Conservation (phyloP, 805 yeast genomes). For the Jamesozyma gamospora region DNA sequence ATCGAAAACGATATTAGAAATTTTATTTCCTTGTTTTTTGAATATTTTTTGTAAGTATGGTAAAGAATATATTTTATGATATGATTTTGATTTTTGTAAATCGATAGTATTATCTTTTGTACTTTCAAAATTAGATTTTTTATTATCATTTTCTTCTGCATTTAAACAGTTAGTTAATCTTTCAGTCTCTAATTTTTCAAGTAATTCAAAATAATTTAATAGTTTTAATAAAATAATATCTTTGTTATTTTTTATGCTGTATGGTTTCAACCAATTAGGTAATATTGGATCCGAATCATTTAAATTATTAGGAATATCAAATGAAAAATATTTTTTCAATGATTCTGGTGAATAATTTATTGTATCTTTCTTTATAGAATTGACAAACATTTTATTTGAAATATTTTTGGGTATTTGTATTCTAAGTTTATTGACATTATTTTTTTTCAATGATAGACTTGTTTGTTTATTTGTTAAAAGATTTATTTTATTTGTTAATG, state of each 20-base stretch:
- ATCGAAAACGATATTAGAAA: too few relatives aligned
- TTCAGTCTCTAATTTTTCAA: conserved; percentile 28
- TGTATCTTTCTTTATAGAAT: conserved; percentile 26
- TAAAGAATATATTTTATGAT: conserved; percentile 19
- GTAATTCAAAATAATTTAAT: conserved; percentile 26
- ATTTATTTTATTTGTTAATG: neutral
- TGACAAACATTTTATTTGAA: conserved; percentile 18
- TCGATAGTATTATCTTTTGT: neutral
- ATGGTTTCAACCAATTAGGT: conserved; percentile 28
- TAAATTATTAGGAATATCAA: conserved; percentile 20
- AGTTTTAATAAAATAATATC: conserved; percentile 20
- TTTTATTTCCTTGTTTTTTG: conserved; percentile 6
- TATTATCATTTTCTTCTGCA: neutral
- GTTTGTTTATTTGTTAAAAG: neutral
- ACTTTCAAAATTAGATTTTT: neutral
- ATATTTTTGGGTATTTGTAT: conserved; percentile 14
- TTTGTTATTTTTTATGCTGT: conserved; percentile 10
- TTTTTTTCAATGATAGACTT: neutral
- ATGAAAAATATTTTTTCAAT: conserved; percentile 21
- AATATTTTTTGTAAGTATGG: conserved; percentile 17
- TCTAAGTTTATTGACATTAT: conserved; percentile 4
- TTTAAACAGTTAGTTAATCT: conserved; percentile 23
- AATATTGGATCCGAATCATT: conserved; percentile 11
- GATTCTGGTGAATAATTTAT: conserved; percentile 28
- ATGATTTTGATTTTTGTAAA: conserved; percentile 12